phyloP scores from a whole-genome alignment of 176 grass and related monocot species.

The Bonia amplexicaulis region DNA sequence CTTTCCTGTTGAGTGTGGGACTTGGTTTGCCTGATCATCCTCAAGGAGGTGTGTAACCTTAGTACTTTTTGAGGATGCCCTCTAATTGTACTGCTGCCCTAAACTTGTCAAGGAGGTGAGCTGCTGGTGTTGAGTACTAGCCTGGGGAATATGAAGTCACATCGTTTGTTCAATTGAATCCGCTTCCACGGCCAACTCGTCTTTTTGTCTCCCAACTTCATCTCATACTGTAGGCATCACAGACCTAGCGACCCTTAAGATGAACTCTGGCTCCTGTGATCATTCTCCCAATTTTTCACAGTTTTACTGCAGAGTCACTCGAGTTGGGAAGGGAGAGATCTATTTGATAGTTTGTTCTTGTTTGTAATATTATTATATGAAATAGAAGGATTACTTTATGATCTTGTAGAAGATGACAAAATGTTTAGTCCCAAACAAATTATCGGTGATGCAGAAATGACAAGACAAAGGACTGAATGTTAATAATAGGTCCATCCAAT shows the following conservation, averaged over 20 bases:
- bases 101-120: not conserved
- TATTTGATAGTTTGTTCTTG: not conserved
- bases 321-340: not conserved
- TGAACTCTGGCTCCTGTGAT: not conserved
- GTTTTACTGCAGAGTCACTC: not conserved
- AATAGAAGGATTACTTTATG: not conserved
- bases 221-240: not conserved
- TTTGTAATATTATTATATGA: not conserved
- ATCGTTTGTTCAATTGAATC: not conserved
- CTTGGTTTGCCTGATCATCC: not conserved
- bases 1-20: not conserved
- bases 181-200: not conserved
- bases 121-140: not conserved
- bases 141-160: not conserved
- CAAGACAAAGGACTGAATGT: not conserved
- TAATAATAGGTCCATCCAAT: not conserved
- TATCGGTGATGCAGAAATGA: not conserved
- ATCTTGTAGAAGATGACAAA: not conserved
- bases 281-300: not conserved
- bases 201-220: not conserved
- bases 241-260: not conserved
- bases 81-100: not conserved
- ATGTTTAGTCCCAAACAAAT: not conserved
- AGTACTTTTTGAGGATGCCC: not conserved
- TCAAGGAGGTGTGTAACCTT: not conserved